Evolutionary conservation across 2,329 filamentous ascomycete species (phyloP).

Genomic region (Fusarium verrucosum): DNA sequence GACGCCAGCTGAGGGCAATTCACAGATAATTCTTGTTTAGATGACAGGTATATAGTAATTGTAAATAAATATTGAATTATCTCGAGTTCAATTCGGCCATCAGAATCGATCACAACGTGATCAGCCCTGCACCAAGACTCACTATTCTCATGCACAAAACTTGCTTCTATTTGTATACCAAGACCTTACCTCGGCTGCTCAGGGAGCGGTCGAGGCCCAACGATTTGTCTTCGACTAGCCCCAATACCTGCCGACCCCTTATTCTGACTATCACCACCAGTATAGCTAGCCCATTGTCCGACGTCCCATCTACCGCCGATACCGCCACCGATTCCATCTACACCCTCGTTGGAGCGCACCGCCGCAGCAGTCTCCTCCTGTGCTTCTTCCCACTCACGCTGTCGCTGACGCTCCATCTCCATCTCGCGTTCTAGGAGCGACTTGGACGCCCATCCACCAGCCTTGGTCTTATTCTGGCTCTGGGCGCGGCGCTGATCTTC

Average conservation of each 20-base stretch:
- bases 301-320: slow-evolving; percentile 78
- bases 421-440: slow-evolving; percentile 81
- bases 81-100: neutral
- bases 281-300: slow-evolving; percentile 77
- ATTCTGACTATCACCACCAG: slow-evolving; percentile 79
- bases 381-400: slow-evolving; percentile 81
- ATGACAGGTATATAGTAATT: neutral
- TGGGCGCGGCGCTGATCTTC: slow-evolving; percentile 69
- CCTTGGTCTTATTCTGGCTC: slow-evolving; percentile 68
- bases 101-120: neutral
- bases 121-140: neutral
- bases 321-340: slow-evolving; percentile 73
- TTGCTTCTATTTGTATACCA: slow-evolving; percentile 6
- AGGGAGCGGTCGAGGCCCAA: slow-evolving; percentile 77
- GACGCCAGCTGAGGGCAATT: neutral
- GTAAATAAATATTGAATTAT: neutral
- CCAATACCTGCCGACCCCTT: slow-evolving; percentile 72
- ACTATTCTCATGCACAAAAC: neutral
- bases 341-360: slow-evolving; percentile 59
- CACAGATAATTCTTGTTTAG: neutral
- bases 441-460: slow-evolving; percentile 71
- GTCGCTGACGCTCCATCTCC: slow-evolving; percentile 79
- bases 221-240: slow-evolving; percentile 77
- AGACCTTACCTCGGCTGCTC: slow-evolving; percentile 45
- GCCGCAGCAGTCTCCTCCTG: slow-evolving; percentile 72